Percentiles rank a stretch among this genome's conserved stretches.
Conservation (phyloP, 768 basidiomycete species). For the Russula brevipes region DNA sequence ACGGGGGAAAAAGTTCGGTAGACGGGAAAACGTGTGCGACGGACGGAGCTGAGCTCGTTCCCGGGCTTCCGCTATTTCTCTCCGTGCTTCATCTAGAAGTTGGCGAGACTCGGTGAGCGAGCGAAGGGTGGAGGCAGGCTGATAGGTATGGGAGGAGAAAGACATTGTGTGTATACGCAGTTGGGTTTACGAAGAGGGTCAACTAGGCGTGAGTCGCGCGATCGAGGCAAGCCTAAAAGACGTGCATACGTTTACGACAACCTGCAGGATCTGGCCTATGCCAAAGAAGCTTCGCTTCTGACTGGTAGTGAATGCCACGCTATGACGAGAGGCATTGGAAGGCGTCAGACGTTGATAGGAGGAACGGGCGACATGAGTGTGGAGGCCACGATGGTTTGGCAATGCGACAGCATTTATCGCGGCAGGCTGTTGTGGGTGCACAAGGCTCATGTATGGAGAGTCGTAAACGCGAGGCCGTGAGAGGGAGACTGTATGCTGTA, state of each 20-base stretch:
- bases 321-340: slow-evolving; percentile 15
- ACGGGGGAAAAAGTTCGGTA: slow-evolving; percentile 70
- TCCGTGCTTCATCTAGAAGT: slow-evolving; percentile 70
- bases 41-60: slow-evolving; percentile 62
- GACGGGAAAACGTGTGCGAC: slow-evolving; percentile 71
- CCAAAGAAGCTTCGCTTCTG: slow-evolving; percentile 74
- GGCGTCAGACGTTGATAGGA: slow-evolving; percentile 16
- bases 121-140: slow-evolving; percentile 77
- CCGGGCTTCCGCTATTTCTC: slow-evolving; percentile 63
- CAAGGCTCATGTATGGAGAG: slow-evolving; percentile 13
- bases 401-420: slow-evolving; percentile 15
- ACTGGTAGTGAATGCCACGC: slow-evolving; percentile 40
- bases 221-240: slow-evolving; percentile 13
- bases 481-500: background rate
- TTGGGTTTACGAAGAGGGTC: slow-evolving; percentile 22
- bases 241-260: slow-evolving; percentile 61
- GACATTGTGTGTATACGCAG: slow-evolving; percentile 15
- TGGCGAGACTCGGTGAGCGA: slow-evolving; percentile 73
- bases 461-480: slow-evolving; percentile 7
- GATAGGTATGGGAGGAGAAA: slow-evolving; percentile 21
- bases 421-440: slow-evolving; percentile 7
- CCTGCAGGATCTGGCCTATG: slow-evolving; percentile 70
- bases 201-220: slow-evolving; percentile 17
- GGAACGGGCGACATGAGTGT: slow-evolving; percentile 16
- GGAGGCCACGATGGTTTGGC: slow-evolving; percentile 21